Evolutionary conservation across 768 basidiomycete genomes (phyloP), one percentile per base, ranked within the genome.

Genomic region (Boletus fagicola): DNA sequence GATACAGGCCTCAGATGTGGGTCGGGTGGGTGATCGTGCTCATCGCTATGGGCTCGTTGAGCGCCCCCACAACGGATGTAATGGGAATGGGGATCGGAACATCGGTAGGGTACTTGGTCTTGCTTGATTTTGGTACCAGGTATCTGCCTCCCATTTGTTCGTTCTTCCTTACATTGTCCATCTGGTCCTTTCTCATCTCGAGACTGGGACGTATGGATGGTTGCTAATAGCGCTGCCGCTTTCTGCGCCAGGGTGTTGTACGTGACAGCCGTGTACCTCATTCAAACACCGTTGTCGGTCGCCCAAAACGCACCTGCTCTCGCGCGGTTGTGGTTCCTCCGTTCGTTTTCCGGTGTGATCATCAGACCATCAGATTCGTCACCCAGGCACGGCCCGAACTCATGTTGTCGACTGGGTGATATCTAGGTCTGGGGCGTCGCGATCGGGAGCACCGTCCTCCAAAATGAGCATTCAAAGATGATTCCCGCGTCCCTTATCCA

Each of bases 401-500:
- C 28, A 28, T 5, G 28, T 28, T 28, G 28, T 6, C 6, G 1
- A 28, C 28, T 28, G 28, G 28, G 5, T 28, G 28, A 5, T 28
- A 28, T 28, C 28, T 7, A 7, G 28, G 28, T 28, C 6, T 28
- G 28, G 28, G 6, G 28, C 28, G 6, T 28, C 28, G 5, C 6
- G 6, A 28, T 28, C 28, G 28, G 35, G 35, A 74, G 73, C 15
- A 75, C 78, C 0, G 74, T 85, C 45, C 72, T 86, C 8, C 79
- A 82, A 60, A 86, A 83, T 66, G 58, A 77, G 50, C 75, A 86
- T 16, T 62, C 65, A 10, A 70, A 64, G 36, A 64, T 60, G 0
- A 75, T 86, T 0, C 81, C 84, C 0, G 39, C 57, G 4, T 69
- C 63, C 1, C 79, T 82, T 49, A 30, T 71, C 18, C 51, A 60